phyloP scores from a whole-genome alignment of 495 filamentous ascomycete genomes.

The Thozetella sp. region DNA sequence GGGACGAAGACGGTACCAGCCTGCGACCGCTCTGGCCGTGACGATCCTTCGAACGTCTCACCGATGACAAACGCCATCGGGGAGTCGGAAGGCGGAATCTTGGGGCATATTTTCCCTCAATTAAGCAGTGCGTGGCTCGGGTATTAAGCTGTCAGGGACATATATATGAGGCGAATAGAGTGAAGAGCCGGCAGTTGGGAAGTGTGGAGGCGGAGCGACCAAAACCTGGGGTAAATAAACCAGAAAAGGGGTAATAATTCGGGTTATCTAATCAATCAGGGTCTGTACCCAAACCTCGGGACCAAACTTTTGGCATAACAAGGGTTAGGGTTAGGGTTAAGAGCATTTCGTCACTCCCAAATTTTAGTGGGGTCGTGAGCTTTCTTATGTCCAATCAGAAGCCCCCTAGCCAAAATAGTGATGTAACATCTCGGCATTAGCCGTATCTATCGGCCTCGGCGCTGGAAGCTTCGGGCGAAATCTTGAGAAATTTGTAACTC shows the following conservation, averaged over 20 bases:
- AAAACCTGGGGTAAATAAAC: neutral
- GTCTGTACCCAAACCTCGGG: too few relatives aligned
- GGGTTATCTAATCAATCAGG: neutral
- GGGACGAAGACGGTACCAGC: too few relatives aligned
- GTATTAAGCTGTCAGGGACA: neutral
- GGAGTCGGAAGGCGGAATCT: neutral
- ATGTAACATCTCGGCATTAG: conserved; percentile 2
- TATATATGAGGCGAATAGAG: neutral
- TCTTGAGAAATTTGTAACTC: neutral
- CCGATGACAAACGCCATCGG: too few relatives aligned
- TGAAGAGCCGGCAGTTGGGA: neutral
- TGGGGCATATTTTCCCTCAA: neutral
- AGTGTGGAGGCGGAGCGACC: neutral
- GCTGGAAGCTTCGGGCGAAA: conserved; percentile 2
- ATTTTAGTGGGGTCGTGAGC: neutral
- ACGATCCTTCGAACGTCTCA: too few relatives aligned
- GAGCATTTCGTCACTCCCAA: neutral
- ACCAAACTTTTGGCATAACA: too few relatives aligned
- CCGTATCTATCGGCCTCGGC: neutral
- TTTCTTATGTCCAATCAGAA: neutral
- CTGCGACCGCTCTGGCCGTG: too few relatives aligned
- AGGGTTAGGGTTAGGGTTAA: conserved; percentile 1
- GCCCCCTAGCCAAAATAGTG: neutral
- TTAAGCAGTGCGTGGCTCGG: neutral
- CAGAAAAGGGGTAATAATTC: too few relatives aligned